Conservation (phyloP, 2,329 filamentous ascomycete genomes). For the Botryotinia convoluta region DNA sequence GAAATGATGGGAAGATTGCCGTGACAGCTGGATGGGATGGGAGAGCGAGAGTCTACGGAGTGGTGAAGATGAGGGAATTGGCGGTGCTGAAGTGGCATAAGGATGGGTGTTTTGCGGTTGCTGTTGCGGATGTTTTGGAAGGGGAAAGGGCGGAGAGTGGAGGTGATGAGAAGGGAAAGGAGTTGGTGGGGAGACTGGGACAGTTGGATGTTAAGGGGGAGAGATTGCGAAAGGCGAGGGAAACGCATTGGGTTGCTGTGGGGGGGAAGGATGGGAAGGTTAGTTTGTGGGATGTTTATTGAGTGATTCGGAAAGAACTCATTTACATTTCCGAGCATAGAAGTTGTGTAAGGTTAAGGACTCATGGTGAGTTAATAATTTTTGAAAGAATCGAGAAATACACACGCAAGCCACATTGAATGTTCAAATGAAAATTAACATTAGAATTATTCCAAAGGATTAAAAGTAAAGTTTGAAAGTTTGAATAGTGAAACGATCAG, state of each 20-base stretch:
- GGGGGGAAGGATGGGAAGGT: constrained; percentile 88
- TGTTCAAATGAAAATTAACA: neutral
- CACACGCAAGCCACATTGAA: neutral
- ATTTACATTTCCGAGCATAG: neutral
- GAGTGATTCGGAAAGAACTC: neutral
- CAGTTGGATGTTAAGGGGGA: constrained; percentile 56
- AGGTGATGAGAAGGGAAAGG: constrained; percentile 18
- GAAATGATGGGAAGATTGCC: constrained; percentile 78
- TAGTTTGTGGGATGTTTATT: constrained; percentile 90
- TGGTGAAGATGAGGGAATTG: constrained; percentile 77
- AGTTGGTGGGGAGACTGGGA: constrained; percentile 36
- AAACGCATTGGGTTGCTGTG: constrained; percentile 80
- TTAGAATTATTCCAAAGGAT: neutral
- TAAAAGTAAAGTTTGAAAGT: neutral
- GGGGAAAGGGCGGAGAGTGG: neutral
- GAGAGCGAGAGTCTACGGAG: constrained; percentile 75
- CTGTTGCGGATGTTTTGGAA: constrained; percentile 54
- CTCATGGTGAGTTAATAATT: no score
- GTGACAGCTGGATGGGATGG: constrained; percentile 93
- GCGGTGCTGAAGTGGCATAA: constrained; percentile 95
- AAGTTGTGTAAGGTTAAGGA: neutral
- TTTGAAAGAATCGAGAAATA: no score
- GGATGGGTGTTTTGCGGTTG: constrained; percentile 78
- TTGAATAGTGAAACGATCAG: neutral
- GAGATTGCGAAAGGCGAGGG: constrained; percentile 61